phyloP scores from a whole-genome alignment of 176 grass and related monocot genomes.

The Rhynchospora breviuscula region DNA sequence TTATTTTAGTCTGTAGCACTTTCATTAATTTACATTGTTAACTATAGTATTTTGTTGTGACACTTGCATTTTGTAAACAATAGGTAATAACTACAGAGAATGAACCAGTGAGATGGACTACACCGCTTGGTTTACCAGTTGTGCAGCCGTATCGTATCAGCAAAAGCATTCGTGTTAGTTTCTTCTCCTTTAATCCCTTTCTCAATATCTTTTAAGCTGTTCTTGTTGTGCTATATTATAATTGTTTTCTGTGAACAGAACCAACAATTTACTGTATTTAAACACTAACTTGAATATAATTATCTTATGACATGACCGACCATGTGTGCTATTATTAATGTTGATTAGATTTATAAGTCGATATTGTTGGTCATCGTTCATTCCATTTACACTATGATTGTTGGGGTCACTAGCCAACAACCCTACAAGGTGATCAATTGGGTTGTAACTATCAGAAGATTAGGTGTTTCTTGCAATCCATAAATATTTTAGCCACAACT shows the following conservation, averaged over 20 bases:
- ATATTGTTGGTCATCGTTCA: not conserved
- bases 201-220: slow-evolving; percentile 9
- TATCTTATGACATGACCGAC: not conserved
- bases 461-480: not conserved
- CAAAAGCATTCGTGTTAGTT: slow-evolving; percentile 74
- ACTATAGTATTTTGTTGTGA: not conserved
- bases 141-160: slow-evolving; percentile 88
- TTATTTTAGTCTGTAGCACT: slow-evolving; percentile 10
- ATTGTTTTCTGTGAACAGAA: not conserved
- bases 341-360: not conserved
- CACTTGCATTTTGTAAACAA: slow-evolving; percentile 18
- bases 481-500: not conserved
- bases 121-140: slow-evolving; percentile 87
- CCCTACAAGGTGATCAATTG: not conserved
- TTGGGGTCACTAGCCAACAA: not conserved
- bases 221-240: not conserved
- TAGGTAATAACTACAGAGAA: slow-evolving; percentile 92
- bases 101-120: slow-evolving; percentile 87
- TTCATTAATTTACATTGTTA: slow-evolving; percentile 11
- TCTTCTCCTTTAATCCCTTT: slow-evolving; percentile 17
- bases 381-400: not conserved
- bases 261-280: not conserved
- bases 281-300: not conserved
- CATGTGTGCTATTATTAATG: not conserved
- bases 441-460: not conserved